Evolutionary conservation across 352 stramenopile genomes (phyloP).

Genomic region (Globisporangium radiosum): DNA sequence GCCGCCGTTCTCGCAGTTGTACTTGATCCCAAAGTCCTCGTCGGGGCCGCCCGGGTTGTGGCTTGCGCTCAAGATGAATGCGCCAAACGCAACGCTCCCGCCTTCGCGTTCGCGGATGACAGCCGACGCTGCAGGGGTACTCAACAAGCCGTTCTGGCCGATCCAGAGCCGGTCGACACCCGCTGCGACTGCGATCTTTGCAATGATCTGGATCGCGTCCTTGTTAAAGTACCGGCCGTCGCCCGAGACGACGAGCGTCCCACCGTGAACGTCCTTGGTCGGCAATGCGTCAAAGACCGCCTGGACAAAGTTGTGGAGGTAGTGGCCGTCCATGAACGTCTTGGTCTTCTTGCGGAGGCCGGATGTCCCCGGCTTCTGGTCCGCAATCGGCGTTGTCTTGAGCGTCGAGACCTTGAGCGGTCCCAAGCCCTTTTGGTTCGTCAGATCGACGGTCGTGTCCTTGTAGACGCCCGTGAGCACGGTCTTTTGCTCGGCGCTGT

Average conservation of each 20-base stretch:
- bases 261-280: slow-evolving; percentile 90
- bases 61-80: slow-evolving; percentile 97
- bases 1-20: slow-evolving; percentile 98
- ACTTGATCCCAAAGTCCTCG: slow-evolving; percentile 99
- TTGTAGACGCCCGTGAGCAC: slow-evolving; percentile 91
- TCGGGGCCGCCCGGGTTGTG: slow-evolving; percentile 98
- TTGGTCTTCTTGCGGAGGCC: slow-evolving; percentile 99
- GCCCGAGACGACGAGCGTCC: slow-evolving; percentile 95
- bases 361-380: slow-evolving; percentile 97
- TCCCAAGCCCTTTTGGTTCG: slow-evolving; percentile 88
- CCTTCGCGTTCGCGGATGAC: slow-evolving; percentile 94
- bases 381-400: slow-evolving; percentile 89
- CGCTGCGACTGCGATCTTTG: slow-evolving; percentile 95
- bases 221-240: slow-evolving; percentile 92
- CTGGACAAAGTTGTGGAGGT: slow-evolving; percentile 99
- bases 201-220: slow-evolving; percentile 96
- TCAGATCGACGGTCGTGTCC: slow-evolving; percentile 94
- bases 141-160: slow-evolving; percentile 93
- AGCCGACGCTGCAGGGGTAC: slow-evolving; percentile 95
- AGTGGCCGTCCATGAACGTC: slow-evolving; percentile 97
- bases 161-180: slow-evolving; percentile 95
- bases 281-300: slow-evolving; percentile 95
- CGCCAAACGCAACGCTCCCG: slow-evolving; percentile 90
- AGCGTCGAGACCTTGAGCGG: slow-evolving; percentile 80
- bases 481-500: slow-evolving; percentile 93